phyloP scores from a whole-genome alignment of 2,329 filamentous ascomycete species.

The Fusarium papillatum region DNA sequence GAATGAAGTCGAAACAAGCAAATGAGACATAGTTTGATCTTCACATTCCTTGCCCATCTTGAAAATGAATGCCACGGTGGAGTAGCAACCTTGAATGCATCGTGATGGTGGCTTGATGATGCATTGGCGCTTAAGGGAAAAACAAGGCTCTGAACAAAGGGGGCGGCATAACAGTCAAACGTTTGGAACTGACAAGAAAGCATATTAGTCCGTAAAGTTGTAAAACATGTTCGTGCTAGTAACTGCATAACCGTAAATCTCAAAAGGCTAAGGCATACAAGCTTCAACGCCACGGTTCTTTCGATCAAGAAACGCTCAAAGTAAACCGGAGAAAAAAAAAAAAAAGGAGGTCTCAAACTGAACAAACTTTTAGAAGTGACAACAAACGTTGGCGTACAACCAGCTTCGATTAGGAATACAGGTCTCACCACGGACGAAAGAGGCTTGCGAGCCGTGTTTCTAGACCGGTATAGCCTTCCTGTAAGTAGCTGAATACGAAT shows the following conservation, averaged over 20 bases:
- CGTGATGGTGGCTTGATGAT: neutral
- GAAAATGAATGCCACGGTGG: neutral
- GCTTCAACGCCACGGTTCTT: neutral
- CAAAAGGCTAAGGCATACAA: neutral
- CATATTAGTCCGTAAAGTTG: neutral
- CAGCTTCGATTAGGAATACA: neutral
- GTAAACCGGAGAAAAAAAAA: neutral
- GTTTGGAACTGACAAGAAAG: neutral
- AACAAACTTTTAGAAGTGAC: neutral
- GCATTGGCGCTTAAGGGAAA: neutral
- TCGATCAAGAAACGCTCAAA: neutral
- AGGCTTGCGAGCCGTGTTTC: neutral
- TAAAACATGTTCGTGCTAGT: neutral
- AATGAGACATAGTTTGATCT: neutral
- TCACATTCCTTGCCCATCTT: constrained; percentile 1
- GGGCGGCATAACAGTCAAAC: neutral
- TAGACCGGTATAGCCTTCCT: neutral
- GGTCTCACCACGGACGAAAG: neutral
- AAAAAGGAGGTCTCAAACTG: neutral
- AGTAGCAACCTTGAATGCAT: neutral
- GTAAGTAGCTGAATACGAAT: neutral
- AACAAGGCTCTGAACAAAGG: neutral
- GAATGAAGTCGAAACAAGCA: neutral
- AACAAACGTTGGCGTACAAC: neutral
- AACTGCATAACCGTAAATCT: neutral